phyloP scores from a whole-genome alignment of 306 rosid species.

The Medicago lupulina region DNA sequence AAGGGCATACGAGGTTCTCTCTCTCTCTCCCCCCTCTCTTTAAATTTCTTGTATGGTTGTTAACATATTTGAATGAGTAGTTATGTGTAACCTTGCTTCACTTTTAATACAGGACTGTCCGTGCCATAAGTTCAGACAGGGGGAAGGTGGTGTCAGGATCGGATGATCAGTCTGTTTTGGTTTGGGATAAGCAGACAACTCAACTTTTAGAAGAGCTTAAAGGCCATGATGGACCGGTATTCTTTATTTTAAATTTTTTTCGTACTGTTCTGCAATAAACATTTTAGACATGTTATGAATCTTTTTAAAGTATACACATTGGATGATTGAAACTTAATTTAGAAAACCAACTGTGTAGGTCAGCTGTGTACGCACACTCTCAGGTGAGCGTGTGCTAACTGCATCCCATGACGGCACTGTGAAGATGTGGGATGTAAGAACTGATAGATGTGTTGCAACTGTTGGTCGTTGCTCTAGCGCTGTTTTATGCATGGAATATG shows the following conservation, averaged over 20 bases:
- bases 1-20: conserved; percentile 86
- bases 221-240: conserved; percentile 95
- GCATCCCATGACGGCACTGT: conserved; percentile 98
- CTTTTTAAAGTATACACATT: conserved; percentile 21
- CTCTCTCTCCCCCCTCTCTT: conserved; percentile 7
- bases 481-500: conserved; percentile 93
- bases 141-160: conserved; percentile 97
- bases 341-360: conserved; percentile 62
- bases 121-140: conserved; percentile 93
- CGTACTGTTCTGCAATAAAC: conserved; percentile 27
- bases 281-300: conserved; percentile 34
- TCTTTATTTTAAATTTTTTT: conserved; percentile 26
- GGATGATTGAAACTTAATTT: conserved; percentile 45
- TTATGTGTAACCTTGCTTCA: conserved; percentile 34
- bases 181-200: conserved; percentile 97
- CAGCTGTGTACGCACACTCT: conserved; percentile 92
- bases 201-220: conserved; percentile 98
- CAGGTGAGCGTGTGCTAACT: conserved; percentile 96
- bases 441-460: conserved; percentile 97
- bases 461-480: conserved; percentile 99
- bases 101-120: conserved; percentile 73
- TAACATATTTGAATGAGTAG: conserved; percentile 31
- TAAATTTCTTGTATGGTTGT: conserved; percentile 23
- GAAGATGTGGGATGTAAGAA: conserved; percentile 99
- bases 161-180: conserved; percentile 90